These are phyloP conservation scores for Pythium phragmiticola DNA, from an alignment of 352 stramenopile genomes.

Conservation along the genomic window DNA sequence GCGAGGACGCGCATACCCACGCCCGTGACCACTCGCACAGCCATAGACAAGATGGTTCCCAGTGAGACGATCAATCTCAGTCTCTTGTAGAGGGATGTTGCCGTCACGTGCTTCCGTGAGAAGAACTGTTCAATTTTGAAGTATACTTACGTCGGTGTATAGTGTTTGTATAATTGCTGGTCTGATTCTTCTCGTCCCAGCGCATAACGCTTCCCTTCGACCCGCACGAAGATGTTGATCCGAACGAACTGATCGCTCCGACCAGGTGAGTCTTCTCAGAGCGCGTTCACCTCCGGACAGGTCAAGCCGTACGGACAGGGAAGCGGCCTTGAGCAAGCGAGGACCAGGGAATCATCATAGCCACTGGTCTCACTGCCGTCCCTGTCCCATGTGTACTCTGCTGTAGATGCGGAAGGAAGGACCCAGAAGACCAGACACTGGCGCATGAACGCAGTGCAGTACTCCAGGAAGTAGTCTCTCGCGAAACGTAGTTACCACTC, in stretches of 20 bases:
- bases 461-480: no score
- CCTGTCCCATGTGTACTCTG: no score
- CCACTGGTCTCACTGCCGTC: no score
- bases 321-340: no score
- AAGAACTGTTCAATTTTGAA: slow-evolving; percentile 6
- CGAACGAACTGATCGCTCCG: no score
- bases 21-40: slow-evolving; percentile 5
- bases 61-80: neutral
- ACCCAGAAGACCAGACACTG: no score
- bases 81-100: slow-evolving; percentile 13
- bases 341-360: no score
- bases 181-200: neutral
- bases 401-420: no score
- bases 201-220: neutral
- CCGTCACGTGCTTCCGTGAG: neutral
- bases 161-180: neutral
- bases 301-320: no score
- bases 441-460: no score
- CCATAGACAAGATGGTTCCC: neutral
- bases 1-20: neutral
- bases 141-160: slow-evolving; percentile 1
- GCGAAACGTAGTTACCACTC: no score
- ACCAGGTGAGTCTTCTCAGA: no score
- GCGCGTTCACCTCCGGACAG: neutral
- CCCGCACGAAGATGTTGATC: neutral